phyloP scores from a whole-genome alignment of 495 filamentous ascomycete genomes.

The Astrothelium macrocarpum region DNA sequence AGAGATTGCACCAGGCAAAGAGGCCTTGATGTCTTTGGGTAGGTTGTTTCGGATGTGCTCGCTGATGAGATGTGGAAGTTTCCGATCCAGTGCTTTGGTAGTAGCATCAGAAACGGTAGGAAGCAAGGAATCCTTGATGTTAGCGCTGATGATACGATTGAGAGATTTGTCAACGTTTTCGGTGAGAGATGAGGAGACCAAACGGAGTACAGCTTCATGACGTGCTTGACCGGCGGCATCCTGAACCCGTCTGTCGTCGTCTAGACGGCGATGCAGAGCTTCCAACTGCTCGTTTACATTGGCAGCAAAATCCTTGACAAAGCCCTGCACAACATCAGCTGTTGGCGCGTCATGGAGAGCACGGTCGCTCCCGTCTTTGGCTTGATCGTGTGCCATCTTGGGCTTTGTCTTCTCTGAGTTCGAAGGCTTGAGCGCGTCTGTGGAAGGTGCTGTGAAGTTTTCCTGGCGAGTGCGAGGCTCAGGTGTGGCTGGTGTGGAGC shows the following conservation, averaged over 20 bases:
- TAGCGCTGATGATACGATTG: constrained; percentile 54
- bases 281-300: constrained; percentile 49
- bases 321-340: background rate
- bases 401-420: background rate
- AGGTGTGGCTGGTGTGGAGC: constrained; percentile 17
- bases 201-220: constrained; percentile 69
- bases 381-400: constrained; percentile 8
- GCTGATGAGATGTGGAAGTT: constrained; percentile 45
- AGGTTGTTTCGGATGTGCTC: constrained; percentile 41
- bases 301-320: background rate
- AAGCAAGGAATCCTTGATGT: constrained; percentile 56
- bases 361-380: background rate
- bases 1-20: constrained; percentile 46
- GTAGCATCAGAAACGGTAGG: constrained; percentile 41
- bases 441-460: background rate
- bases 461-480: constrained; percentile 7
- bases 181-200: constrained; percentile 78
- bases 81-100: constrained; percentile 40
- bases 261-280: constrained; percentile 49
- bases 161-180: constrained; percentile 83
- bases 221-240: constrained; percentile 57
- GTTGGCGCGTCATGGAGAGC: background rate
- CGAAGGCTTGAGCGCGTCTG: background rate
- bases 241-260: constrained; percentile 54
- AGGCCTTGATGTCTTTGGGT: constrained; percentile 45